A percentile compares a stretch with the other conserved stretches of the same genome.
phyloP scores from a whole-genome alignment of 1,139 yeast species.

The Blastobotrys aristatus region DNA sequence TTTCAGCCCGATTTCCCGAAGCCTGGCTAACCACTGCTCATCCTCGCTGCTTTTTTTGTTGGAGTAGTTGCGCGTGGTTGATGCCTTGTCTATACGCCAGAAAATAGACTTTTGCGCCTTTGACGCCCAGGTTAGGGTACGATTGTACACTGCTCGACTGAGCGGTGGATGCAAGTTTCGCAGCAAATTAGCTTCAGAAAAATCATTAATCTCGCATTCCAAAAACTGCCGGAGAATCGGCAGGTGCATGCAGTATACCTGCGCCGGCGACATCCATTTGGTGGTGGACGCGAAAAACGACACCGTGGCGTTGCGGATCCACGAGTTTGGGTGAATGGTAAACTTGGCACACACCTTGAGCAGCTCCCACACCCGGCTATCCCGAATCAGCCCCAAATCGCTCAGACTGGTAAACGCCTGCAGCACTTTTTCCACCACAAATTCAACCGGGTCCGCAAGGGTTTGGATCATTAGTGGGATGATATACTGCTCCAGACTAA shows the following conservation, averaged over 20 bases:
- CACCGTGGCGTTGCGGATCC: slow-evolving; percentile 72
- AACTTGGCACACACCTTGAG: slow-evolving; percentile 46
- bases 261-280: slow-evolving; percentile 64
- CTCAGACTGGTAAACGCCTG: slow-evolving; percentile 57
- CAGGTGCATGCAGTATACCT: slow-evolving; percentile 72
- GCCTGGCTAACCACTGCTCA: slow-evolving; percentile 63
- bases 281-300: slow-evolving; percentile 59
- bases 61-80: background rate
- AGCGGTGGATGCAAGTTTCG: slow-evolving; percentile 64
- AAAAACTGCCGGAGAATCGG: slow-evolving; percentile 78
- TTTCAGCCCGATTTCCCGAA: slow-evolving; percentile 64
- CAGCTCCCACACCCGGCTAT: slow-evolving; percentile 47
- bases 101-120: slow-evolving; percentile 64
- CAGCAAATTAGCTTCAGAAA: slow-evolving; percentile 59
- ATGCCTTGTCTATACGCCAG: slow-evolving; percentile 53
- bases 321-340: slow-evolving; percentile 78
- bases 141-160: slow-evolving; percentile 58
- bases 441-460: slow-evolving; percentile 74
- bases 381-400: slow-evolving; percentile 50
- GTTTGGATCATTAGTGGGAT: slow-evolving; percentile 81
- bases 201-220: slow-evolving; percentile 65
- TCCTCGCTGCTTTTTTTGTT: slow-evolving; percentile 45
- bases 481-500: slow-evolving; percentile 81
- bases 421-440: slow-evolving; percentile 71
- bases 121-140: slow-evolving; percentile 67